Percentiles rank a stretch among this genome's conserved stretches.
phyloP scores from a whole-genome alignment of 2,329 filamentous ascomycete species.

The Colletotrichum spinosum region DNA sequence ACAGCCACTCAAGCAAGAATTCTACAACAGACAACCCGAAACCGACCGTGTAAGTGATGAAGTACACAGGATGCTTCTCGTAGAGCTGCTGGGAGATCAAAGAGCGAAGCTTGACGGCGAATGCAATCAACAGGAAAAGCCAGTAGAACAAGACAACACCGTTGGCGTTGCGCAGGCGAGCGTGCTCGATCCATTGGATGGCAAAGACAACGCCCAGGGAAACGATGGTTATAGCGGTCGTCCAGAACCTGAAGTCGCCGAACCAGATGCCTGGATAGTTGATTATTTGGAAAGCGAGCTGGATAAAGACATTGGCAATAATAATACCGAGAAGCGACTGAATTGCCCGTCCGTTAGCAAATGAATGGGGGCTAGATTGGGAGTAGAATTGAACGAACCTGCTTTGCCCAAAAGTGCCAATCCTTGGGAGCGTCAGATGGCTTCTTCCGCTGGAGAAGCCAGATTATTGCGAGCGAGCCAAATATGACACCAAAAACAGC shows the following conservation, averaged over 20 bases:
- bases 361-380: neutral
- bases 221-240: conserved; percentile 76
- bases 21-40: conserved; percentile 77
- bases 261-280: conserved; percentile 77
- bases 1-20: conserved; percentile 86
- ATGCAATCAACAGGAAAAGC: conserved; percentile 84
- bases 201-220: conserved; percentile 81
- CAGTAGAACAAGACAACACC: conserved; percentile 93
- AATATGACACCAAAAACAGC: conserved; percentile 83
- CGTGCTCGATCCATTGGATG: conserved; percentile 89
- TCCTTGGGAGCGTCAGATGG: conserved; percentile 79
- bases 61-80: conserved; percentile 75
- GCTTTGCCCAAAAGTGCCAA: conserved; percentile 92
- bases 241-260: conserved; percentile 88
- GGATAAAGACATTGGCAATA: conserved; percentile 74
- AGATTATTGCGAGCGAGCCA: conserved; percentile 83
- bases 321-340: conserved; percentile 74
- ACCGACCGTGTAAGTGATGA: conserved; percentile 79
- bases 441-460: conserved; percentile 77
- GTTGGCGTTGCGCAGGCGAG: conserved; percentile 84
- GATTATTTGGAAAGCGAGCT: conserved; percentile 81
- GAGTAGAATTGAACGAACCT: conserved; percentile 67
- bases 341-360: conserved; percentile 30
- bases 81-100: conserved; percentile 83
- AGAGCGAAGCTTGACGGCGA: conserved; percentile 86